phyloP scores from a whole-genome alignment of 192 early-diverging fungal species.

The Funneliformis mosseae region DNA sequence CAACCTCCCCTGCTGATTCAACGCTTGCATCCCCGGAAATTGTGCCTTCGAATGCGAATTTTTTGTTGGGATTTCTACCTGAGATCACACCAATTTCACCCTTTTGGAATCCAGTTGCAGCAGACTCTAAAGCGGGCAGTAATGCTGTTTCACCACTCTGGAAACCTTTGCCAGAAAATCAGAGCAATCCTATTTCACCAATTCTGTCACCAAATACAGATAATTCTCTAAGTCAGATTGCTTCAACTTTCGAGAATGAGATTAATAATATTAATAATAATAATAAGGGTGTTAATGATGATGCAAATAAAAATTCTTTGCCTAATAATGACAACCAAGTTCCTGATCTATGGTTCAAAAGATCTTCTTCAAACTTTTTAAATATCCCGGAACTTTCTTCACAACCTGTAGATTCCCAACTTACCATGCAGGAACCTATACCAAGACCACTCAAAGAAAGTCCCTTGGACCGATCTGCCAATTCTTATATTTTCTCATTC shows the following conservation, averaged over 20 bases:
- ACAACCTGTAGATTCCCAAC: neutral
- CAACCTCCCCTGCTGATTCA: neutral
- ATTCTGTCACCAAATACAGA: neutral
- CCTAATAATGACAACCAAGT: neutral
- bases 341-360: neutral
- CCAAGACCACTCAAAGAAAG: neutral
- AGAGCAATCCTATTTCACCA: neutral
- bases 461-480: neutral
- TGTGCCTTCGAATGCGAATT: neutral
- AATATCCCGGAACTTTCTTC: neutral
- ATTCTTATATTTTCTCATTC: neutral
- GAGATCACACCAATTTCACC: slow-evolving; percentile 17
- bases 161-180: neutral
- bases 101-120: neutral
- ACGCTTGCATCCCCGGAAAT: neutral
- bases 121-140: neutral
- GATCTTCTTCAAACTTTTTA: neutral
- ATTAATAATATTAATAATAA: neutral
- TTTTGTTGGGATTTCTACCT: neutral
- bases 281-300: neutral
- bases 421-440: neutral
- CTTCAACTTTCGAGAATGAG: neutral
- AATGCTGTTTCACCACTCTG: neutral
- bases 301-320: too few species aligned
- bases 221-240: neutral